phyloP scores from a whole-genome alignment of 208 protist species.

The Tritrichomonas foetus region DNA sequence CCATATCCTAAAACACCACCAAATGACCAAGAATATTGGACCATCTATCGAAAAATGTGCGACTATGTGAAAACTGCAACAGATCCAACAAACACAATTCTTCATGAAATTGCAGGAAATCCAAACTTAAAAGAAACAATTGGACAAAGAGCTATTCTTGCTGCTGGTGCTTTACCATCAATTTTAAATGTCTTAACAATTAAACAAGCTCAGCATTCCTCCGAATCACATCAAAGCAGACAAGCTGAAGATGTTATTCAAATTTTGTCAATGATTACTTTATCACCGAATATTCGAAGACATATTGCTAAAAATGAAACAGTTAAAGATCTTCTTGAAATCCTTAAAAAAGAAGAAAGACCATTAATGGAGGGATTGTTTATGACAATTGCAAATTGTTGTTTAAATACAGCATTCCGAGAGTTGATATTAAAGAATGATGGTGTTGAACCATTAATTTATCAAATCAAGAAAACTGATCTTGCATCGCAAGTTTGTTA shows the following conservation, averaged over 20 bases:
- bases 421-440: not conserved
- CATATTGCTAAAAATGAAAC: not conserved
- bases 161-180: not conserved
- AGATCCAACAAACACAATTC: not conserved
- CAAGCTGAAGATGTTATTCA: not conserved
- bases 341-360: not conserved
- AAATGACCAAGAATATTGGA: not conserved
- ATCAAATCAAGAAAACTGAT: constrained; percentile 12
- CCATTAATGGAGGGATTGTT: not conserved
- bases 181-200: constrained; percentile 11
- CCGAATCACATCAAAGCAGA: not conserved
- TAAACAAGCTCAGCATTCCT: not conserved
- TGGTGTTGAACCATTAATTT: constrained; percentile 10
- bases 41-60: not conserved
- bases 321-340: not conserved
- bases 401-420: not conserved
- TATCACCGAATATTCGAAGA: not conserved
- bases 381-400: constrained; percentile 32
- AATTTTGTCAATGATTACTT: not conserved
- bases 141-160: not conserved
- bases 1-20: not conserved
- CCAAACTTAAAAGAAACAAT: not conserved
- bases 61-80: not conserved
- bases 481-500: constrained; percentile 24
- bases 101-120: not conserved